phyloP scores from a whole-genome alignment of 2,329 filamentous ascomycete species.

The Ascocoryne sarcoides region DNA sequence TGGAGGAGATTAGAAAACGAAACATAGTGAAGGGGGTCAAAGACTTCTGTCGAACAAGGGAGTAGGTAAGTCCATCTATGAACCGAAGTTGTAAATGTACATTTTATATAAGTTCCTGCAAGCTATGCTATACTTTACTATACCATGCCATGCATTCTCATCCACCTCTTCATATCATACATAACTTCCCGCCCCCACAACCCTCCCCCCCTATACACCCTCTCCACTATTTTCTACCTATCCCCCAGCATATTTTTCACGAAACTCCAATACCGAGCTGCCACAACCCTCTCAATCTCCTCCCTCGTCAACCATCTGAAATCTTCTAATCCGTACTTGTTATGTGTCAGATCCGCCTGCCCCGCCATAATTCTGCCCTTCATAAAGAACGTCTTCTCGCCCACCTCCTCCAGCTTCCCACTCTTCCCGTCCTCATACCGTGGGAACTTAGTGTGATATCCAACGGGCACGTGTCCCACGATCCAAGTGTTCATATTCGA shows the following conservation, averaged over 20 bases:
- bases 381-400: conserved; percentile 89
- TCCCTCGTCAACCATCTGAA: conserved; percentile 92
- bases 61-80: no score
- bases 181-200: no score
- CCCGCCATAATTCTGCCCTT: conserved; percentile 95
- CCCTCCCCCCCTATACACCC: no score
- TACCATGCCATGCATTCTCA: no score
- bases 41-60: no score
- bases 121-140: no score
- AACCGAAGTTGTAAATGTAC: no score
- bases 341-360: conserved; percentile 72
- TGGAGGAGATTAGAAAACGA: no score
- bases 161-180: no score
- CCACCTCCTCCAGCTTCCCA: conserved; percentile 35
- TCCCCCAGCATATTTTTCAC: conserved; percentile 79
- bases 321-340: conserved; percentile 64
- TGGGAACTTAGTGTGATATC: conserved; percentile 59
- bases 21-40: no score
- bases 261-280: conserved; percentile 59
- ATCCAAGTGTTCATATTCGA: conserved; percentile 99
- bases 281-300: conserved; percentile 64
- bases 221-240: no score
- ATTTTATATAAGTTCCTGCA: no score
- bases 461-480: conserved; percentile 81
- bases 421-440: conserved; percentile 29